Evolutionary conservation across 768 basidiomycete species (phyloP).

Genomic region (Hemileccinum rubropunctum): DNA sequence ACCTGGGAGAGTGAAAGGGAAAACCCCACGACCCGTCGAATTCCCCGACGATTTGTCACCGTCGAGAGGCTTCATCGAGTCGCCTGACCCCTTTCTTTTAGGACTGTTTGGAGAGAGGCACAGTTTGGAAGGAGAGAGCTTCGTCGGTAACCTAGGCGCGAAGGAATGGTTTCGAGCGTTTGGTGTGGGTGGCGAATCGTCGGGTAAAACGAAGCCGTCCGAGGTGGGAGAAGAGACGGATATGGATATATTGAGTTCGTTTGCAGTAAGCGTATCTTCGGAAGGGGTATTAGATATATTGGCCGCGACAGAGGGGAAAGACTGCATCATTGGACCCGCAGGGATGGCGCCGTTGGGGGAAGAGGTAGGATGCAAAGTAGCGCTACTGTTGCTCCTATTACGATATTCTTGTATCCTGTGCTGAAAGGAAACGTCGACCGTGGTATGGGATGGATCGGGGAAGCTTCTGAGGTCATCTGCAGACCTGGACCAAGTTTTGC

Average conservation of each 20-base stretch:
- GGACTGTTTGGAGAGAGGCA: constrained; percentile 47
- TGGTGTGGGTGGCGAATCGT: constrained; percentile 39
- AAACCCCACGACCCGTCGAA: constrained; percentile 23
- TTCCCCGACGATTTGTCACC: constrained; percentile 18
- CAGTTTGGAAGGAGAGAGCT: constrained; percentile 55
- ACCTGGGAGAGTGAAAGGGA: constrained; percentile 29
- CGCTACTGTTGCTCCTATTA: constrained; percentile 53
- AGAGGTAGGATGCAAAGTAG: constrained; percentile 44
- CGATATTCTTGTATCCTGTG: constrained; percentile 66
- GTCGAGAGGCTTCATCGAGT: constrained; percentile 32
- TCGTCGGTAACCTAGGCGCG: constrained; percentile 68
- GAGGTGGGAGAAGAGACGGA: constrained; percentile 45
- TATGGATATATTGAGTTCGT: constrained; percentile 41
- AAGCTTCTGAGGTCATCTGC: constrained; percentile 74
- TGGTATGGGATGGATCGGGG: constrained; percentile 32
- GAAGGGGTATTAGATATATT: constrained; percentile 21
- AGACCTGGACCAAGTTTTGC: constrained; percentile 75
- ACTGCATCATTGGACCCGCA: constrained; percentile 36
- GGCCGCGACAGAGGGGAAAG: constrained; percentile 39
- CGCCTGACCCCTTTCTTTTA: constrained; percentile 52
- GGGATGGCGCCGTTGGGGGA: constrained; percentile 23
- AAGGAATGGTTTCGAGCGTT: constrained; percentile 70
- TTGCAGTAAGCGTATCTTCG: constrained; percentile 13
- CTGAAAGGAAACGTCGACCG: constrained; percentile 51
- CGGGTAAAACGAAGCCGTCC: constrained; percentile 32